A percentile compares a stretch with the other conserved stretches of the same genome.
Conservation (phyloP, 2,329 filamentous ascomycete genomes). For the Fusarium tuaranense region DNA sequence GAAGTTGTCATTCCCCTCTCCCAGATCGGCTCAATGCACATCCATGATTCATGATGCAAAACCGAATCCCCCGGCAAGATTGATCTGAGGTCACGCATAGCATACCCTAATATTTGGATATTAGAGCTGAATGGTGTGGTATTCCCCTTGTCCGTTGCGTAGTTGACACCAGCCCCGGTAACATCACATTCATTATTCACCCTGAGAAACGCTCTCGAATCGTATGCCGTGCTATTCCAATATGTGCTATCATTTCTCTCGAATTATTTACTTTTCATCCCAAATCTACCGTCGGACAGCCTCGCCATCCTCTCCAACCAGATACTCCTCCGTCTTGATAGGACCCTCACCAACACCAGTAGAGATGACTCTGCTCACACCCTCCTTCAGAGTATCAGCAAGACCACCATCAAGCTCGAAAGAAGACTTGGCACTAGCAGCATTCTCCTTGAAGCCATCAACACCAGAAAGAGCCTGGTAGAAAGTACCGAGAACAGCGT, state of each 20-base stretch:
- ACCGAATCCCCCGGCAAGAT: no score
- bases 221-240: background rate
- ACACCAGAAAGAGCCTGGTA: slow-evolving; percentile 72
- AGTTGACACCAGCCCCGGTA: no score
- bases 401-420: slow-evolving; percentile 74
- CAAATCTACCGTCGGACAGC: slow-evolving; percentile 49
- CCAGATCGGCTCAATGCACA: background rate
- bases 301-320: slow-evolving; percentile 77
- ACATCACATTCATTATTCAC: background rate
- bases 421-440: slow-evolving; percentile 63
- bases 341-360: slow-evolving; percentile 94
- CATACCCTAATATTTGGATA: no score
- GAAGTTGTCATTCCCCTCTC: background rate
- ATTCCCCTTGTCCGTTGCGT: no score
- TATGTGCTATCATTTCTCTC: background rate
- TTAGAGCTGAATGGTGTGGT: no score
- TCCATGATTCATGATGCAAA: background rate
- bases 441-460: slow-evolving; percentile 77
- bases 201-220: background rate
- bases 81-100: no score
- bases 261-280: slow-evolving; percentile 2
- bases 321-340: slow-evolving; percentile 79
- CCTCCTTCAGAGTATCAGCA: slow-evolving; percentile 76
- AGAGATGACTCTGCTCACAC: slow-evolving; percentile 89
- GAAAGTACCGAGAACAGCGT: slow-evolving; percentile 81